phyloP scores from a whole-genome alignment of 169 alveolate species.

The Plasmodium gonderi region DNA sequence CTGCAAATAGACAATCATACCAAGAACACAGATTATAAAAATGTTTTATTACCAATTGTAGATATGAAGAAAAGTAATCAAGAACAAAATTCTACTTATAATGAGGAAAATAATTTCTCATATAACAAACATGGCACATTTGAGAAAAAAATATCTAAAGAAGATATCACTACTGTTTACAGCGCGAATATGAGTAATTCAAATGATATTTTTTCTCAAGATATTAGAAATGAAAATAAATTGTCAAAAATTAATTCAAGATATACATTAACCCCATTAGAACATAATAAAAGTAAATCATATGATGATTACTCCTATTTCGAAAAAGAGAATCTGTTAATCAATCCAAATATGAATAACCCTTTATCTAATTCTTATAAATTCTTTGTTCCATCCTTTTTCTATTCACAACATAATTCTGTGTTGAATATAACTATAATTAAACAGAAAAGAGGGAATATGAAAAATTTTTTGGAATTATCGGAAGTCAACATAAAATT shows the following conservation, averaged over 20 bases:
- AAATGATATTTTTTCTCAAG: background rate
- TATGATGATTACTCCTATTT: constrained; percentile 14
- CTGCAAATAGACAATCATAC: constrained; percentile 74
- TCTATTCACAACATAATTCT: constrained; percentile 48
- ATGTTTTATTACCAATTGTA: constrained; percentile 60
- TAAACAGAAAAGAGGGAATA: constrained; percentile 65
- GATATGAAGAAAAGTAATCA: constrained; percentile 21
- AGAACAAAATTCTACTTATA: background rate
- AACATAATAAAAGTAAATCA: background rate
- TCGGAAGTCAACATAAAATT: constrained; percentile 57
- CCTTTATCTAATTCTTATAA: constrained; percentile 66
- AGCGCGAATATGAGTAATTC: background rate
- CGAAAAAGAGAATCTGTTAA: constrained; percentile 19
- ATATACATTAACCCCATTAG: constrained; percentile 8
- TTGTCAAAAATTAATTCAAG: constrained; percentile 17
- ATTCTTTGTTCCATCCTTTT: constrained; percentile 25
- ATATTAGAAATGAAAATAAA: background rate
- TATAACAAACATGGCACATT: background rate
- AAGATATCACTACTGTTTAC: background rate
- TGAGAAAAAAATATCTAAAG: background rate
- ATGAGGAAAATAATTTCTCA: background rate
- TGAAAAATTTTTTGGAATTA: constrained; percentile 68
- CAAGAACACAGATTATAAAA: constrained; percentile 60
- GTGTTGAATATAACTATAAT: constrained; percentile 27
- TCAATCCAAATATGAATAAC: constrained; percentile 29